Conservation (phyloP, 2,329 filamentous ascomycete genomes). For the Alternaria hordeiaustralica region DNA sequence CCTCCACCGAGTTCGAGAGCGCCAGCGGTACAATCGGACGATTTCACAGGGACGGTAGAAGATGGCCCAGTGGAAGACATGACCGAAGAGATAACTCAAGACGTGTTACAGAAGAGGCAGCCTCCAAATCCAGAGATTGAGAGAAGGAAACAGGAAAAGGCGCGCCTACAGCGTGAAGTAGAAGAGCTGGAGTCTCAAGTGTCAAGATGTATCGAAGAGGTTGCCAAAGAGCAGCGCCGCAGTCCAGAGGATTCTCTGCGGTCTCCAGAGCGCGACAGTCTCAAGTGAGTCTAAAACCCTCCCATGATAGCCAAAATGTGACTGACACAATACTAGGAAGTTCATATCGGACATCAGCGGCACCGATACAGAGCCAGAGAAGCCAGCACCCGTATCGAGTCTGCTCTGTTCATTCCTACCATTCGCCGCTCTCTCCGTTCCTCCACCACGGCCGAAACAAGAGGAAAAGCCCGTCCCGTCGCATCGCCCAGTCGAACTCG, state of each 20-base stretch:
- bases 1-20: constrained; percentile 23
- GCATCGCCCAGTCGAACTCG: constrained; percentile 68
- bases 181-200: constrained; percentile 43
- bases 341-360: constrained; percentile 33
- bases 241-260: constrained; percentile 14
- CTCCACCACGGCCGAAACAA: constrained; percentile 29
- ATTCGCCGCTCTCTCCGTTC: constrained; percentile 37
- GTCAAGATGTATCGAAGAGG: constrained; percentile 34
- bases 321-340: constrained; percentile 25
- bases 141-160: constrained; percentile 40
- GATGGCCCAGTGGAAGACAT: constrained; percentile 9
- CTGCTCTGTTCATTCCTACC: constrained; percentile 51
- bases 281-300: constrained; percentile 25
- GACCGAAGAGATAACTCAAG: background rate
- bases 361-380: constrained; percentile 22
- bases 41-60: constrained; percentile 14
- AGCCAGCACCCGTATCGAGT: constrained; percentile 36
- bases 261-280: constrained; percentile 28
- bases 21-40: constrained; percentile 20
- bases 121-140: constrained; percentile 33
- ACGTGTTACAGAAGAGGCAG: constrained; percentile 5
- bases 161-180: constrained; percentile 35
- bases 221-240: constrained; percentile 34
- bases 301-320: background rate
- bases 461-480: constrained; percentile 59